Conservation (phyloP, 257 asterid genomes). For the Primulina eburnea region DNA sequence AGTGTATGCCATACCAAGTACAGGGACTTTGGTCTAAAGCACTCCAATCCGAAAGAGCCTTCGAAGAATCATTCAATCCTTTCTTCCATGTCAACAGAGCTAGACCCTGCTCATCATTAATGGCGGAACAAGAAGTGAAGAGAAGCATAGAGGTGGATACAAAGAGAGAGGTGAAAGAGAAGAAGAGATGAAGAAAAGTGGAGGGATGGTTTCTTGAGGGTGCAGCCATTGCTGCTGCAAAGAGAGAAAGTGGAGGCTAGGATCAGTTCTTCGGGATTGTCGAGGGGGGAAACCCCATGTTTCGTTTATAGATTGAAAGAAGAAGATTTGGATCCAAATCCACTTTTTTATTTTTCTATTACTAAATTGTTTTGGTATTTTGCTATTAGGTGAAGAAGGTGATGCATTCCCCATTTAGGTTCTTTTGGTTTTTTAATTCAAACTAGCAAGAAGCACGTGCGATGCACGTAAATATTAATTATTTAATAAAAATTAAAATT, state of each 20-base stretch:
- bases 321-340: slow-evolving; percentile 70
- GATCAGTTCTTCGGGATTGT: slow-evolving; percentile 55
- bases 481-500: too few relatives aligned
- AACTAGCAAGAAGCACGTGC: too few relatives aligned
- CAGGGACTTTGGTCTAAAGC: slow-evolving; percentile 56
- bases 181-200: slow-evolving; percentile 15
- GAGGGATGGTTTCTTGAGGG: slow-evolving; percentile 32
- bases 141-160: slow-evolving; percentile 27
- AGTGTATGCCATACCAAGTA: slow-evolving; percentile 68
- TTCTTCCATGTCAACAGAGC: slow-evolving; percentile 74
- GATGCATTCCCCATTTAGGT: too few relatives aligned
- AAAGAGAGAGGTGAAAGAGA: slow-evolving; percentile 11
- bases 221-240: slow-evolving; percentile 66
- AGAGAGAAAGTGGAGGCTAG: slow-evolving; percentile 25
- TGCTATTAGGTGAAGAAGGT: too few relatives aligned
- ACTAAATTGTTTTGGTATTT: slow-evolving; percentile 17
- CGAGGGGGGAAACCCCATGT: slow-evolving; percentile 65
- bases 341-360: slow-evolving; percentile 50
- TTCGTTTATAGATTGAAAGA: slow-evolving; percentile 63
- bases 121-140: slow-evolving; percentile 38
- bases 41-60: slow-evolving; percentile 57
- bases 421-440: too few relatives aligned
- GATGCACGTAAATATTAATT: too few relatives aligned
- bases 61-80: slow-evolving; percentile 40
- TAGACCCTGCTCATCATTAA: slow-evolving; percentile 52